Base-by-base conservation (phyloP, 1,284 basidiomycete genomes). In the Agroathelia rolfsii region DNA sequence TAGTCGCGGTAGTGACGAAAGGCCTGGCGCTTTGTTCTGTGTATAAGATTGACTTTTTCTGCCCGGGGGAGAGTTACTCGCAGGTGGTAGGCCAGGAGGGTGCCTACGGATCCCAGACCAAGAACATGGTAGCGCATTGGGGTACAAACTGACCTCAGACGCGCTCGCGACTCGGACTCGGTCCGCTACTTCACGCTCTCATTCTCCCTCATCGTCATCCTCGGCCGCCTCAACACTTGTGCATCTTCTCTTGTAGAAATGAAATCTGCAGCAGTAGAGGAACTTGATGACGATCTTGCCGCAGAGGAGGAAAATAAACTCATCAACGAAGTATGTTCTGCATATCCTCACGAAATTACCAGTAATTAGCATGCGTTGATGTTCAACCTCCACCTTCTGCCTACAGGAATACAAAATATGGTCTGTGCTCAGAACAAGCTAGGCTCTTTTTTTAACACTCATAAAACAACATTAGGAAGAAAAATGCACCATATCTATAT, bases 401-500 rank as follows among this genome's bases (percentile, higher is more conserved):
- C 36, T 38, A 14, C 40, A 85, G 81, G 83, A 87, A 55, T 87
- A 87, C 51, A 87, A 87, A 58, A 83, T 72, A 42, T 87, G 82
- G 82, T 82, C 44, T 48, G 55, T 21, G 20, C n/a, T n/a, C n/a
- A 45, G 14, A 24, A 25, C 25, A 24, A 9, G 10, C 32, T 28
- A 8, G 17, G 4, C 24, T 28, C 21, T 24, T 24, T 23, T 31
- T n/a, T n/a, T n/a, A n/a, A n/a, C n/a, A n/a, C n/a, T n/a, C 19
- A 23, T 18, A 32, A 28, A 32, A 30, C 31, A 23, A 26, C n/a
- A n/a, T n/a, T 48, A 87, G 87, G 87, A 96, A 95, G 74, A 95
- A 94, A 66, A 94, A 95, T 60, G 86, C 90, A 29, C 90, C 89
- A 13, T 96, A 95, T 60, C 74, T 97, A 16, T 98, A 99, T 60